Evolutionary conservation across 352 stramenopile species (phyloP), one percentile per base, ranked within the genome.

Genomic region (Phytopythium helicoides): DNA sequence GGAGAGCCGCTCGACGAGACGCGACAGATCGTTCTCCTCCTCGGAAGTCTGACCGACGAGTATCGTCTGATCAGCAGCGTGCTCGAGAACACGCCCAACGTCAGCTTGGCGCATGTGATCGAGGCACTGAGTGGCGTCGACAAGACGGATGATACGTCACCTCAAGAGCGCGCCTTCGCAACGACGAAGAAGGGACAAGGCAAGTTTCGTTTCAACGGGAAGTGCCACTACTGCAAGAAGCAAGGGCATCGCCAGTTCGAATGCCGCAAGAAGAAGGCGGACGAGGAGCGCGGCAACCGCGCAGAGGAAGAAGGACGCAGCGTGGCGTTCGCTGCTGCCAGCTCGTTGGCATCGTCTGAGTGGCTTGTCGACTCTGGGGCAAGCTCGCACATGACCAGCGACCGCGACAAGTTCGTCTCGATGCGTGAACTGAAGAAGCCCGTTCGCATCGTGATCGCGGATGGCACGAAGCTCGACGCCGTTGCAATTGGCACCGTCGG

Each of bases 11-110:
- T 74, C 0, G 60, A 69, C 21, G 44, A 62, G 19, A 36, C 54
- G 8, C 42, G 57, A 2, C 56, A 74, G 52, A n/a, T 73, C 0
- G 58, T 69, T 0, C 23, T 73, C 1, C 41, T 68, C 21, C 49
- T 69, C 3, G 56, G 57, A 1, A 70, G 64, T 33, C 50, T 72
- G 0, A 52, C 58, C 2, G 6, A 25, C 1, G 61, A 78, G 14
- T 72, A 74, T 31, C 21, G 26, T 1, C 44, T 58, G n/a, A 25
- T 54, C 1, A 25, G 31, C 3, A 57, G 12, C 3, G 35, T 50
- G 1, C 36, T 58, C 15, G 44, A 54, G 36, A 63, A 58, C 44
- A 54, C 49, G 16, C 42, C 42, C 4, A 54, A 47, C 48, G 19
- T 62, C 16, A 52, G 22, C 16, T 28, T 51, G 19, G 14, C 42